Conservation (phyloP, 257 asterid species). For the Nemophila menziesii region DNA sequence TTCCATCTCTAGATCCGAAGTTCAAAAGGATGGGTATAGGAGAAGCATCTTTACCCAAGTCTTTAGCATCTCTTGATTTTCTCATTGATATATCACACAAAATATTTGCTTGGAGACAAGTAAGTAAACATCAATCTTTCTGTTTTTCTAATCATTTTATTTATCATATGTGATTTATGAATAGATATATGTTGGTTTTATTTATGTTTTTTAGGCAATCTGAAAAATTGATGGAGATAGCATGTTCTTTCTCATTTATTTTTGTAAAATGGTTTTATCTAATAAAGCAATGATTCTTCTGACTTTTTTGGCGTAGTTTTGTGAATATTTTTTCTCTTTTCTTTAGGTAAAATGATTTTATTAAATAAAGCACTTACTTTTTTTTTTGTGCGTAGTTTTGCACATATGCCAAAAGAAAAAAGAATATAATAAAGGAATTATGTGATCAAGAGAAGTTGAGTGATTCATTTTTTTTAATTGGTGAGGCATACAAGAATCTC, state of each 20-base stretch:
- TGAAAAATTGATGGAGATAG: background rate
- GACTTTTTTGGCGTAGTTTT: too few relatives aligned
- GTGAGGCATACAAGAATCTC: slow-evolving; percentile 77
- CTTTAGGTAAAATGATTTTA: too few relatives aligned
- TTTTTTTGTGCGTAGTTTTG: slow-evolving; percentile 41
- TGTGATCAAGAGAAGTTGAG: slow-evolving; percentile 74
- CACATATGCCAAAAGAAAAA: too few relatives aligned
- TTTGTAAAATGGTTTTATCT: slow-evolving; percentile 11
- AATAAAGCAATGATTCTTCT: slow-evolving; percentile 6
- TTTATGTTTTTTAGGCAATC: too few relatives aligned
- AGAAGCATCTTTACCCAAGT: slow-evolving; percentile 47
- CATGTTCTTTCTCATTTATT: slow-evolving; percentile 1
- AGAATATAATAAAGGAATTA: slow-evolving; percentile 47
- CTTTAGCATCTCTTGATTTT: slow-evolving; percentile 49
- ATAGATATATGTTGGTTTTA: background rate
- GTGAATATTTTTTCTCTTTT: too few relatives aligned
- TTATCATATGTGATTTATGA: slow-evolving; percentile 8
- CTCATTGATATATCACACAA: slow-evolving; percentile 65
- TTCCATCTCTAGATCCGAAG: slow-evolving; percentile 57
- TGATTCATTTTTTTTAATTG: slow-evolving; percentile 67
- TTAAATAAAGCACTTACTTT: too few relatives aligned
- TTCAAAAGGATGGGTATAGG: slow-evolving; percentile 68
- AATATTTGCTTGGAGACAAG: slow-evolving; percentile 63
- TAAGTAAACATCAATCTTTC: slow-evolving; percentile 20
- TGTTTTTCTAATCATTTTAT: slow-evolving; percentile 5